phyloP scores from a whole-genome alignment of 768 basidiomycete species.

The Candolleomyces aberdarensis region DNA sequence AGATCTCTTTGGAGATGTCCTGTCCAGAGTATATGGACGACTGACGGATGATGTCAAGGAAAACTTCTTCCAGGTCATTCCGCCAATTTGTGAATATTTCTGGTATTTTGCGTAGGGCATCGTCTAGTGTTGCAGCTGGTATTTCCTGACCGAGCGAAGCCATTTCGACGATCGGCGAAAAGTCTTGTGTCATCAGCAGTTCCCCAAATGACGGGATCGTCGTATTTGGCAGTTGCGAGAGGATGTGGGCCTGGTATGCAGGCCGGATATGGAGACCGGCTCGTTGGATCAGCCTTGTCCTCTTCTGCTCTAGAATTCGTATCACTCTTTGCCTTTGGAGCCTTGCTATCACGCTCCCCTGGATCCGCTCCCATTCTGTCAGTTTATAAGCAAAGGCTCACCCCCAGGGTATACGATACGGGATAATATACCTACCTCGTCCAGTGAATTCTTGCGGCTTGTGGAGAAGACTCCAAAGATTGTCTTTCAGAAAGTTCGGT shows the following conservation, averaged over 20 bases:
- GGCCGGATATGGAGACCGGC: background rate
- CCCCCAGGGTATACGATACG: too few species aligned
- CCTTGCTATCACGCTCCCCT: too few species aligned
- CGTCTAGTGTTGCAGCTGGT: background rate
- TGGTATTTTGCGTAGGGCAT: background rate
- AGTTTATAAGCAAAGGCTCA: too few species aligned
- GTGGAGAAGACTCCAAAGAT: too few species aligned
- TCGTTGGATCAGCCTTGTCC: background rate
- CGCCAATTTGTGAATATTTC: background rate
- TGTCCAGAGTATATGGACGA: background rate
- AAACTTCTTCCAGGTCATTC: background rate
- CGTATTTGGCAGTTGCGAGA: background rate
- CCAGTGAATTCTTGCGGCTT: too few species aligned
- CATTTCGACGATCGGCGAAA: background rate
- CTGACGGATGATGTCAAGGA: background rate
- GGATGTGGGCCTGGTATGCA: background rate
- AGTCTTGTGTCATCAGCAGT: background rate
- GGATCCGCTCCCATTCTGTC: too few species aligned
- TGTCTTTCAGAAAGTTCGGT: too few species aligned
- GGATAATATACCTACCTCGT: too few species aligned
- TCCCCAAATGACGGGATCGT: background rate
- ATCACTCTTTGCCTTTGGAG: background rate
- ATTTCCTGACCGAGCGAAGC: background rate
- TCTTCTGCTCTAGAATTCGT: background rate
- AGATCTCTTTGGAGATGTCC: background rate